Base-by-base conservation (phyloP, 2,329 filamentous ascomycete genomes). In the Pseudogymnoascus sp. region DNA sequence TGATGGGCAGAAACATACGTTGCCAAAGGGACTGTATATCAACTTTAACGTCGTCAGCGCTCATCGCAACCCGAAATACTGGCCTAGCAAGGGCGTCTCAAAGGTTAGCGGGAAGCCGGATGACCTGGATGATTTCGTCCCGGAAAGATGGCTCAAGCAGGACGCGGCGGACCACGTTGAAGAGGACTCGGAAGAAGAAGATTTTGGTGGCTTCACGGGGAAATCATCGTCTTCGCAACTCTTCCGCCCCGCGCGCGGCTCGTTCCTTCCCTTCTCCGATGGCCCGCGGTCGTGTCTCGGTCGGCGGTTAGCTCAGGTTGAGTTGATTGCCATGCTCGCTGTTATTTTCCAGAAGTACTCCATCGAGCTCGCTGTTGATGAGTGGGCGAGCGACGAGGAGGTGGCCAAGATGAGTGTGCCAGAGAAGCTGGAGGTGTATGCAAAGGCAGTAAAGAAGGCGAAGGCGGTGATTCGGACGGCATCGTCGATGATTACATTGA, bases 31-130 rank as follows among this genome's bases (percentile, higher is more conserved):
- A 20, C 76, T 79, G 11, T 73, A 79, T 59, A 76, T 92, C 63
- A 80, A 78, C 3, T 71, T 93, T 20, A 75, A 77, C 60, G 79
- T 80, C 0, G 74, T 83, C 4, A 79, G 78, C 5, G 77, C 78
- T 2, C 87, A 91, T 59, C 81, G 84, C 37, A 89, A 91, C 71
- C 88, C 88, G 9, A 83, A 81, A 57, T 86, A 87, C 72, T 93
- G 90, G 89, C 88, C 69, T 68, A 67, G 58, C 67, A 65, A 64
- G 37, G 60, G 63, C 16, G 67, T 70, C 70, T 79, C 61, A 66
- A 75, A 74, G 63, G 68, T 79, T 18, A 74, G 74, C 0, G 74
- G 70, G 0, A 74, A 71, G 22, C 64, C 73, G 16, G 74, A 82
- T 58, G 88, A 92, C 67, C 73, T 89, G 1, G 78, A 86, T 60